Percentiles rank a stretch among this genome's conserved stretches.
Evolutionary conservation across 768 basidiomycete species (phyloP).

Genomic region (Collybiopsis luxurians): DNA sequence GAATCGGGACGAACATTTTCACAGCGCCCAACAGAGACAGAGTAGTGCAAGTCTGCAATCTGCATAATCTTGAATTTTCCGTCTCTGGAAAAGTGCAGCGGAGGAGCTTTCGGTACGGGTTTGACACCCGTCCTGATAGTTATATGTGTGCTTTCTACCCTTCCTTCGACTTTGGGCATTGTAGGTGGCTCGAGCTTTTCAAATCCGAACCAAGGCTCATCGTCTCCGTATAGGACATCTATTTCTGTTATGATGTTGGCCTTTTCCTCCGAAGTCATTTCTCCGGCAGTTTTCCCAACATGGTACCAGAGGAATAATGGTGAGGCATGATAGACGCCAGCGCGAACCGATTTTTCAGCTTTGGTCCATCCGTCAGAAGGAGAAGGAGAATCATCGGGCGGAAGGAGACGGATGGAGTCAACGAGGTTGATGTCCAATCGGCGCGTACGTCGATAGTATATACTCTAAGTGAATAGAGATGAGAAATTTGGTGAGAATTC

Average conservation of each 20-base stretch:
- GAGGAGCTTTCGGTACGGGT: conserved; percentile 68
- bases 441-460: conserved; percentile 86
- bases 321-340: conserved; percentile 55
- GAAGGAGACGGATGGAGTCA: conserved; percentile 66
- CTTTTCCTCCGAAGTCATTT: conserved; percentile 58
- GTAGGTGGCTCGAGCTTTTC: conserved; percentile 65
- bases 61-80: conserved; percentile 90
- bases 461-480: conserved; percentile 30
- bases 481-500: background rate
- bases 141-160: conserved; percentile 55
- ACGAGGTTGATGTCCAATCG: conserved; percentile 80
- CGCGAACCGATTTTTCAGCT: conserved; percentile 56
- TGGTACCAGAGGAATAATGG: conserved; percentile 81
- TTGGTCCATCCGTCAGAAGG: conserved; percentile 59
- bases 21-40: conserved; percentile 75
- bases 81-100: conserved; percentile 76
- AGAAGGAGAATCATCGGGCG: conserved; percentile 49
- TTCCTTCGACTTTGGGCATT: conserved; percentile 37
- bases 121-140: conserved; percentile 74
- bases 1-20: conserved; percentile 57
- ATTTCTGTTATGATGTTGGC: conserved; percentile 80
- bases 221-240: conserved; percentile 88
- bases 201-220: conserved; percentile 84
- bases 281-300: conserved; percentile 56
- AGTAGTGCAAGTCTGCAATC: conserved; percentile 93